Conservation (phyloP, 2,329 filamentous ascomycete genomes). For the Ascochyta fabae region DNA sequence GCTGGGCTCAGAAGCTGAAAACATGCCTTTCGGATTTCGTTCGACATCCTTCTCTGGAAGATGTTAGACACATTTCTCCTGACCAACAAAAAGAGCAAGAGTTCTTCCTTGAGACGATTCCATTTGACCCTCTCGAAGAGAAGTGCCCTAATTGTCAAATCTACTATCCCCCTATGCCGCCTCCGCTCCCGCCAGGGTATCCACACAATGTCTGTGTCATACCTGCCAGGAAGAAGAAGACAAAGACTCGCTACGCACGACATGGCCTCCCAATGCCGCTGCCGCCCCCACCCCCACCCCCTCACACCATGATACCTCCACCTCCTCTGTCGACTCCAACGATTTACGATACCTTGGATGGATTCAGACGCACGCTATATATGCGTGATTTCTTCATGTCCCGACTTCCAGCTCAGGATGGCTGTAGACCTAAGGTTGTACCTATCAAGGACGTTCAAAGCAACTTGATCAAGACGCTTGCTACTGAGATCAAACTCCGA, state of each 20-base stretch:
- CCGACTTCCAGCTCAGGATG: conserved; percentile 25
- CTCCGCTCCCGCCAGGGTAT: background rate
- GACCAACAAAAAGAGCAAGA: conserved; percentile 18
- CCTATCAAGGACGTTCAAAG: conserved; percentile 24
- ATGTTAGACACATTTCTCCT: background rate
- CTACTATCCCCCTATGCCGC: background rate
- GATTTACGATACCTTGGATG: conserved; percentile 9
- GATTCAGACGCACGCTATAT: conserved; percentile 26
- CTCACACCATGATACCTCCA: background rate
- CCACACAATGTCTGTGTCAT: background rate
- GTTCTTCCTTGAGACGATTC: conserved; percentile 29
- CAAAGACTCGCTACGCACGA: no score
- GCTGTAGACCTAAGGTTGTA: conserved; percentile 14
- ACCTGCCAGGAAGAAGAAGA: background rate
- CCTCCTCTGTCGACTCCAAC: conserved; percentile 5
- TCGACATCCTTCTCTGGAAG: background rate
- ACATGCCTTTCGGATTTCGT: conserved; percentile 14
- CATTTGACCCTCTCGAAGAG: background rate
- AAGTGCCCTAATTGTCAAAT: background rate
- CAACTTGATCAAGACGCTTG: conserved; percentile 34
- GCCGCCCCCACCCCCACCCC: conserved; percentile 10
- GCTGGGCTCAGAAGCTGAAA: conserved; percentile 33
- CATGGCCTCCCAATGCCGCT: no score
- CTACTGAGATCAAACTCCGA: conserved; percentile 29
- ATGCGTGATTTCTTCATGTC: conserved; percentile 35